Evolutionary conservation across 345 rosid species (phyloP).

Genomic region (Gossypium herbaceum): DNA sequence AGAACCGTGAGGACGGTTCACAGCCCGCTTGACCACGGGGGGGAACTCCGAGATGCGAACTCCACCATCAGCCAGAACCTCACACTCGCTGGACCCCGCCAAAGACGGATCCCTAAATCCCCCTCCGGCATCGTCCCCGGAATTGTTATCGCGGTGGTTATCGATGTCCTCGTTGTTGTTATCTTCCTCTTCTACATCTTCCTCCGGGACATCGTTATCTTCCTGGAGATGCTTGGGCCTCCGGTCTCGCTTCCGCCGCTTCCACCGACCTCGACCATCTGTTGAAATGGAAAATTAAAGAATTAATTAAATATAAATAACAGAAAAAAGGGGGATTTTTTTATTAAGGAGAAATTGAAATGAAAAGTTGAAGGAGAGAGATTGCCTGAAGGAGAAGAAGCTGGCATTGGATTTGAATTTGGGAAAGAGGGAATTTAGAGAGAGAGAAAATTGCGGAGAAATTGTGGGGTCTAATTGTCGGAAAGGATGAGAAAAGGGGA

Average conservation of each 20-base stretch:
- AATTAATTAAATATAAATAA: neutral
- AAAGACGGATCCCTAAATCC: conserved; percentile 40
- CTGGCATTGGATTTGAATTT: conserved; percentile 6
- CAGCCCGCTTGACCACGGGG: conserved; percentile 46
- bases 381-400: conserved; percentile 14
- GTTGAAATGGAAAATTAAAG: neutral
- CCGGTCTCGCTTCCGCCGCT: conserved; percentile 18
- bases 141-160: conserved; percentile 33
- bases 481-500: neutral
- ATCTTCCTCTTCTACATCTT: conserved; percentile 11
- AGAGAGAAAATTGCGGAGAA: conserved; percentile 18
- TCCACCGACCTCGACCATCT: conserved; percentile 21
- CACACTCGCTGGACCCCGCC: conserved; percentile 37
- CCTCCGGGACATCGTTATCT: conserved; percentile 13
- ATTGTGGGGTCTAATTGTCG: conserved; percentile 14
- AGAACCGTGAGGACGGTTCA: conserved; percentile 74
- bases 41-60: conserved; percentile 80
- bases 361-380: neutral
- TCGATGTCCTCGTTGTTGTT: conserved; percentile 33
- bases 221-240: conserved; percentile 1
- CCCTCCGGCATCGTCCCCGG: conserved; percentile 25
- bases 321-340: neutral
- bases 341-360: neutral
- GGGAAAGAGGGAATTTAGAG: conserved; percentile 1
- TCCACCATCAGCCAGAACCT: conserved; percentile 52